A percentile compares a stretch with the other conserved stretches of the same genome.
Conservation (phyloP, 2,329 filamentous ascomycete species). For the Amauroascus niger region DNA sequence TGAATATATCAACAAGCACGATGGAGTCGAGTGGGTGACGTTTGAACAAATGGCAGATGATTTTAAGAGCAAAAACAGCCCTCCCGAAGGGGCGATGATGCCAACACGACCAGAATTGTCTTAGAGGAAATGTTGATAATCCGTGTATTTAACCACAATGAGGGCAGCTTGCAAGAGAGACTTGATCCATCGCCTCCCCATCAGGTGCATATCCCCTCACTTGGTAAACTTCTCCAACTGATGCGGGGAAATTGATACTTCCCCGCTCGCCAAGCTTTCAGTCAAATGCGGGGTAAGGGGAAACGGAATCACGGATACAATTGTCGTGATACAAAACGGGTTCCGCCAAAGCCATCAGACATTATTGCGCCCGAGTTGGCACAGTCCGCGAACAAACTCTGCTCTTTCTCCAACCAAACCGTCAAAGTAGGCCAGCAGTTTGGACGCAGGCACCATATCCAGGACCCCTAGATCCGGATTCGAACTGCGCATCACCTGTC, state of each 20-base stretch:
- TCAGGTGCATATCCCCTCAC: too few relatives aligned
- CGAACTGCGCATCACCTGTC: constrained; percentile 56
- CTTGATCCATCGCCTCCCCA: too few relatives aligned
- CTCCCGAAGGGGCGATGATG: constrained; percentile 51
- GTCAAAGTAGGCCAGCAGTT: constrained; percentile 60
- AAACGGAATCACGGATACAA: too few relatives aligned
- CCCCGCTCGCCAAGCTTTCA: too few relatives aligned
- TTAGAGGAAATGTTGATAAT: too few relatives aligned
- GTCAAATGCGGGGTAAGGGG: neutral
- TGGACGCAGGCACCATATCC: constrained; percentile 60
- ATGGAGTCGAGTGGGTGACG: constrained; percentile 40
- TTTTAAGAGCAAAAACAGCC: constrained; percentile 57
- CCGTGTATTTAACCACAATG: too few relatives aligned
- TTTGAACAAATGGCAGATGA: constrained; percentile 64
- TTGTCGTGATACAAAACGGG: too few relatives aligned
- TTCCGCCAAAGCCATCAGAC: too few relatives aligned
- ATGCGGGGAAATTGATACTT: neutral
- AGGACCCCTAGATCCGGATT: constrained; percentile 58
- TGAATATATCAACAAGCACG: constrained; percentile 56
- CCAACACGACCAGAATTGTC: constrained; percentile 42
- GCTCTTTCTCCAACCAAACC: constrained; percentile 52
- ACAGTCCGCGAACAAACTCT: constrained; percentile 34
- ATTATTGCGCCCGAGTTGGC: too few relatives aligned
- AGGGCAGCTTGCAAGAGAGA: too few relatives aligned
- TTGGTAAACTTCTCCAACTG: neutral